Evolutionary conservation across 352 stramenopile species (phyloP).

Genomic region (Globisporangium nodosum): DNA sequence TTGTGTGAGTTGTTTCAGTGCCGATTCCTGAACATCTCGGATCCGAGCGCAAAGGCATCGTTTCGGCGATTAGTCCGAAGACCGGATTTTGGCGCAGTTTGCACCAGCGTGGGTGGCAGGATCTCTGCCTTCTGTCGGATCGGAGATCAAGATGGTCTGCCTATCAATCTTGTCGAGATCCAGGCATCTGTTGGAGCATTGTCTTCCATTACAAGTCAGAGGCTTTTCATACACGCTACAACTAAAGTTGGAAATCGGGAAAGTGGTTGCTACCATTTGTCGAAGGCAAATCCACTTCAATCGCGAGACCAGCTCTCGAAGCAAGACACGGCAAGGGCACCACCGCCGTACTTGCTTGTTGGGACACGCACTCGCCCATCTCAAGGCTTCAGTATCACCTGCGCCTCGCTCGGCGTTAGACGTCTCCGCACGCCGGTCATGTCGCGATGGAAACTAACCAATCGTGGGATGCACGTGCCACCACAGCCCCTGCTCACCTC

Average conservation of each 20-base stretch:
- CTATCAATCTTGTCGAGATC: too few species aligned
- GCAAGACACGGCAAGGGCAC: not conserved
- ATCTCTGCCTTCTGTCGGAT: not conserved
- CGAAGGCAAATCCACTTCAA: too few species aligned
- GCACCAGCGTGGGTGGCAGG: too few species aligned
- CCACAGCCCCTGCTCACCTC: slow-evolving; percentile 6
- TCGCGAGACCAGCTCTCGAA: too few species aligned
- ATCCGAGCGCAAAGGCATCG: too few species aligned
- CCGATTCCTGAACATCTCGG: not conserved
- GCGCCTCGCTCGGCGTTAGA: not conserved
- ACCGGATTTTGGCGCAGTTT: not conserved
- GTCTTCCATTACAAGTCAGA: too few species aligned
- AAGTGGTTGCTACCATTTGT: too few species aligned
- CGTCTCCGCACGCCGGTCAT: slow-evolving; percentile 1
- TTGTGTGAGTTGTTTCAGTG: not conserved
- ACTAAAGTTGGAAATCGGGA: too few species aligned
- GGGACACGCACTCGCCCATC: slow-evolving; percentile 9
- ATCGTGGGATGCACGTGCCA: slow-evolving; percentile 1
- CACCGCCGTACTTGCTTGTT: not conserved
- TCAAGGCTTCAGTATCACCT: slow-evolving; percentile 9
- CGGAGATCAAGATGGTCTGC: too few species aligned
- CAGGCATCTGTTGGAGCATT: too few species aligned
- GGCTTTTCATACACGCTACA: too few species aligned
- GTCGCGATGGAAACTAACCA: slow-evolving; percentile 9
- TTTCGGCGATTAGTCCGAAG: not conserved